These are phyloP conservation scores for Gaillardinia entomophila DNA, from an alignment of 805 yeast species.

Conservation along the genomic window DNA sequence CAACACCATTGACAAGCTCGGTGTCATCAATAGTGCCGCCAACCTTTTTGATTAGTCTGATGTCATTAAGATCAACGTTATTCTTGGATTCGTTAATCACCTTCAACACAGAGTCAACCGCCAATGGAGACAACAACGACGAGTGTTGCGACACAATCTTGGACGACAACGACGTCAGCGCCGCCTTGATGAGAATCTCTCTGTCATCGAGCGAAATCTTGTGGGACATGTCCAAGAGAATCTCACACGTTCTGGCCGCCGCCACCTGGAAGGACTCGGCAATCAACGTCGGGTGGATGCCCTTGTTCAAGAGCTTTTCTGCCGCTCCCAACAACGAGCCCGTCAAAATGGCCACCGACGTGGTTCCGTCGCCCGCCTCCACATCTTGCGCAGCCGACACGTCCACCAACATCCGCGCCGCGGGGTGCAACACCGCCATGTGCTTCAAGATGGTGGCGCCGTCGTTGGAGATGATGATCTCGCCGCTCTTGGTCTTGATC, in stretches of 20 bases:
- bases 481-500: constrained; percentile 91
- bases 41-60: constrained; percentile 84
- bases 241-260: constrained; percentile 74
- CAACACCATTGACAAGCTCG: constrained; percentile 87
- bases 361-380: constrained; percentile 99
- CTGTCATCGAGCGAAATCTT: constrained; percentile 75
- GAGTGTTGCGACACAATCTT: constrained; percentile 95
- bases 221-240: constrained; percentile 78
- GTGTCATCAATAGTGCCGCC: constrained; percentile 99
- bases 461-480: constrained; percentile 92
- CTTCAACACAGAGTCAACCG: constrained; percentile 87
- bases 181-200: constrained; percentile 83
- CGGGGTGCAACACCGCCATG: constrained; percentile 98
- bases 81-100: constrained; percentile 58
- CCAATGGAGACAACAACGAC: constrained; percentile 79
- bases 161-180: constrained; percentile 87
- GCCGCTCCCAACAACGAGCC: constrained; percentile 96
- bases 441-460: constrained; percentile 96
- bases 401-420: constrained; percentile 95
- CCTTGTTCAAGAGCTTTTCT: constrained; percentile 80
- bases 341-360: constrained; percentile 91
- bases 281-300: constrained; percentile 92
- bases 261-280: constrained; percentile 93
- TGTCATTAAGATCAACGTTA: constrained; percentile 79
- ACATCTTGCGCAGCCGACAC: constrained; percentile 96